phyloP scores from a whole-genome alignment of 805 yeast species.

The Zygoascus biomembranicola region DNA sequence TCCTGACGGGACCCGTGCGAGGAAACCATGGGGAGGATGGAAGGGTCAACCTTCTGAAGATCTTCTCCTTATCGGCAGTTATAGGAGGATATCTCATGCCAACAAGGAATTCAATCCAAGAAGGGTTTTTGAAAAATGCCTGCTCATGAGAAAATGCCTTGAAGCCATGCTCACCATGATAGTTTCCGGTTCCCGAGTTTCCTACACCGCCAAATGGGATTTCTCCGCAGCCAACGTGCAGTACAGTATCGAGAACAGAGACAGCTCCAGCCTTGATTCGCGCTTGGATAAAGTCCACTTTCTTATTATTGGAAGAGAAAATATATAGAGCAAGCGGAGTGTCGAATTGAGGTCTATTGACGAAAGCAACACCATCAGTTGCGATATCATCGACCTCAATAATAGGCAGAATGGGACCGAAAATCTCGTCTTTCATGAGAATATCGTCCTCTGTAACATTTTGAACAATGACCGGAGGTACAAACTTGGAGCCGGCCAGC shows the following conservation, averaged over 20 bases:
- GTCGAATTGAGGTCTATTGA: conserved; percentile 42
- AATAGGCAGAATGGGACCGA: conserved; percentile 82
- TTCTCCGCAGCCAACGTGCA: conserved; percentile 58
- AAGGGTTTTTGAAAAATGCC: conserved; percentile 54
- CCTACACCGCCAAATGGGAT: conserved; percentile 95
- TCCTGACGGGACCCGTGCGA: conserved; percentile 18
- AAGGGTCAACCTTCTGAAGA: conserved; percentile 1
- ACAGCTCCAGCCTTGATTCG: conserved; percentile 66
- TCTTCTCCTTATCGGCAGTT: conserved; percentile 27
- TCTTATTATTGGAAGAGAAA: conserved; percentile 42
- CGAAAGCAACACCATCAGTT: conserved; percentile 24
- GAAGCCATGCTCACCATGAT: conserved; percentile 67
- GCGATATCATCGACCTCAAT: conserved; percentile 38
- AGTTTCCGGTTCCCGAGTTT: conserved; percentile 69
- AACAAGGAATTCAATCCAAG: conserved; percentile 52
- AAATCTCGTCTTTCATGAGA: conserved; percentile 67
- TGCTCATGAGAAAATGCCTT: conserved; percentile 73
- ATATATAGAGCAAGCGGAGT: conserved; percentile 78
- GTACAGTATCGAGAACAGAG: conserved; percentile 58
- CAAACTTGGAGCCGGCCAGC: conserved; percentile 34
- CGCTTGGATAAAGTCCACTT: conserved; percentile 41
- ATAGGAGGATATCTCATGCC: conserved; percentile 64
- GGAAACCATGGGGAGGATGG: conserved; percentile 12
- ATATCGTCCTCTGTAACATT: conserved; percentile 59
- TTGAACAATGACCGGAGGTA: conserved; percentile 64